These are phyloP conservation scores for Starmerella riodocensis DNA, from an alignment of 805 yeast genomes.

Conservation along the genomic window DNA sequence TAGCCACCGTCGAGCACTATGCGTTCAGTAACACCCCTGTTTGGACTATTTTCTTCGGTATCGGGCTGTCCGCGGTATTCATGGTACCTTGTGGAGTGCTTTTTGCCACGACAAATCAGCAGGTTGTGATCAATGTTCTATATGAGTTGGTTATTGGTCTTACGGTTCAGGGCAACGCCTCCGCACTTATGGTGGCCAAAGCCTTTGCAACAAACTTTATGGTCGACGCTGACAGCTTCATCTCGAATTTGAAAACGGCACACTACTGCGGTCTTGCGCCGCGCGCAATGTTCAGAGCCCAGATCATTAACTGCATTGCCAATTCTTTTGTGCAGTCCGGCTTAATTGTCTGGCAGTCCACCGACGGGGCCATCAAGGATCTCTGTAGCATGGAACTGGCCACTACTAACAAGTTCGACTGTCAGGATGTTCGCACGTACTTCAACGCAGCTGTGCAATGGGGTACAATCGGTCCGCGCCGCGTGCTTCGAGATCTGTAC, in stretches of 20 bases:
- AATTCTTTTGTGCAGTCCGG: conserved; percentile 25
- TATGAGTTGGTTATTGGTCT: conserved; percentile 41
- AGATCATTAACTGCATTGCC: conserved; percentile 25
- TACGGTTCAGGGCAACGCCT: conserved; percentile 43
- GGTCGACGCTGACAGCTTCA: conserved; percentile 48
- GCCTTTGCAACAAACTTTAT: conserved; percentile 47
- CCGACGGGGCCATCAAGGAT: conserved; percentile 26
- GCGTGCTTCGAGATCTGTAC: conserved; percentile 12
- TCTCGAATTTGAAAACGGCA: conserved; percentile 40
- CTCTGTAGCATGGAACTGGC: conserved; percentile 26
- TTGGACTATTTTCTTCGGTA: conserved; percentile 40
- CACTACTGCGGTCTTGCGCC: conserved; percentile 52
- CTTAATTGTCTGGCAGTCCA: conserved; percentile 27
- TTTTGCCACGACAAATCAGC: conserved; percentile 37
- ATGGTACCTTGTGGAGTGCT: conserved; percentile 40
- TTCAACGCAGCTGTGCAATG: conserved; percentile 36
- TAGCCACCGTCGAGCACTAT: conserved; percentile 31
- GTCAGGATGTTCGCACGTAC: conserved; percentile 33
- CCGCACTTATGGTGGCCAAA: conserved; percentile 40
- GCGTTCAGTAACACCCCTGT: conserved; percentile 30
- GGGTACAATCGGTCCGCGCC: conserved; percentile 37
- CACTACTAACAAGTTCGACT: conserved; percentile 33
- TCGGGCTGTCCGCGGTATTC: conserved; percentile 40
- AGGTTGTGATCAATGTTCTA: conserved; percentile 39
- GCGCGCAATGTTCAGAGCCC: conserved; percentile 42